Evolutionary conservation across 2,329 filamentous ascomycete species (phyloP).

Genomic region (Diaporthe citriasiana): DNA sequence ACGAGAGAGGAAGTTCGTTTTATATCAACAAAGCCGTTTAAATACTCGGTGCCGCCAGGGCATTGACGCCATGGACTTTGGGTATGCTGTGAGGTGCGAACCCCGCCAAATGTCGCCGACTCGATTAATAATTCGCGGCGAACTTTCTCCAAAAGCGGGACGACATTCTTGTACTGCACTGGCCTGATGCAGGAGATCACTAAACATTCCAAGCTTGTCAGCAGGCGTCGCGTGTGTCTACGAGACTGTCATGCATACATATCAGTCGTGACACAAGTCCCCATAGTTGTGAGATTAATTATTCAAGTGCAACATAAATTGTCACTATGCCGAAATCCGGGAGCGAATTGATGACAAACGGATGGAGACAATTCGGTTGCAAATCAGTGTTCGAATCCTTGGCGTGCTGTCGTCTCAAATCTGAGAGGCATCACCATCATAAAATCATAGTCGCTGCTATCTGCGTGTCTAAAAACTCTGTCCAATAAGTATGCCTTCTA

Average conservation of each 20-base stretch:
- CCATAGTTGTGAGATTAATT: neutral
- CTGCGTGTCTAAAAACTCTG: neutral
- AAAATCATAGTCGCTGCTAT: constrained; percentile 8
- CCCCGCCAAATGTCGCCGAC: constrained; percentile 26
- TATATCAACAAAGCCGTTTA: neutral
- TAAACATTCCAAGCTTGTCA: constrained; percentile 25
- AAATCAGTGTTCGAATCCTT: neutral
- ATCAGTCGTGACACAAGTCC: neutral
- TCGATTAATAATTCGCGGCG: constrained; percentile 27
- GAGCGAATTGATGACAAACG: constrained; percentile 4
- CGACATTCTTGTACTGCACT: neutral
- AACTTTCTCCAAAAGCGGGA: neutral
- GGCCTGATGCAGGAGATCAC: constrained; percentile 14
- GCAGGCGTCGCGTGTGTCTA: neutral
- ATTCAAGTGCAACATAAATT: neutral
- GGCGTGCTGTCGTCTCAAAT: neutral
- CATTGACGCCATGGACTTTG: constrained; percentile 19
- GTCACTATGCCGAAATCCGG: neutral
- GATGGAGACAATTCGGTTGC: neutral
- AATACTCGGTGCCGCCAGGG: neutral
- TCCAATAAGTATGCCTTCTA: too few relatives aligned
- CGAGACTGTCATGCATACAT: too few relatives aligned
- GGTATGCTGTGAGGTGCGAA: constrained; percentile 21
- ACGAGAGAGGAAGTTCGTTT: neutral
- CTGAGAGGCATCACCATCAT: neutral